Evolutionary conservation across 306 rosid genomes (phyloP).

Genomic region (Dryas drummondii): DNA sequence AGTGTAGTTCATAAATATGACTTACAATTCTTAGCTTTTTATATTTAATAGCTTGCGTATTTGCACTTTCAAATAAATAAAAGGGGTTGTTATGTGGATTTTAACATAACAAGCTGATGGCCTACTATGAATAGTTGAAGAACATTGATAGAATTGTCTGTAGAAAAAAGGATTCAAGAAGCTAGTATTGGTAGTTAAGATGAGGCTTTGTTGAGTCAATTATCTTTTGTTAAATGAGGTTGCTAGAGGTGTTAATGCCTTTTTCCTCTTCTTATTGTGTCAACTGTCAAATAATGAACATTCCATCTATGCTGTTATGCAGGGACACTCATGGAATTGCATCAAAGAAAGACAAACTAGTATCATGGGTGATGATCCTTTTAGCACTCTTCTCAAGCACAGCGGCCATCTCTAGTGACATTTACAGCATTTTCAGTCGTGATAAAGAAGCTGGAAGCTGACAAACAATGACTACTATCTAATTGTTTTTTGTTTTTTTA

Average conservation of each 20-base stretch:
- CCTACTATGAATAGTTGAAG: too few species aligned
- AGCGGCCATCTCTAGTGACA: constrained; percentile 57
- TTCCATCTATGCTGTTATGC: constrained; percentile 11
- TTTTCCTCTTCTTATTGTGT: not conserved
- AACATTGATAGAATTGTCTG: not conserved
- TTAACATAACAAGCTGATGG: too few species aligned
- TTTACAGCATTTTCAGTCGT: constrained; percentile 43
- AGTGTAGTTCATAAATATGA: too few species aligned
- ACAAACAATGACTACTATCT: constrained; percentile 4
- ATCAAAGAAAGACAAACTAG: constrained; percentile 49
- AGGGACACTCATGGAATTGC: constrained; percentile 67
- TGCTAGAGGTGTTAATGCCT: not conserved
- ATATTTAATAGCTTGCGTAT: too few species aligned
- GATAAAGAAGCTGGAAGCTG: constrained; percentile 30
- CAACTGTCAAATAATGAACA: not conserved
- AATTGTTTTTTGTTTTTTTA: not conserved
- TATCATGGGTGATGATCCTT: constrained; percentile 59
- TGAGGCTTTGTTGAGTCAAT: too few species aligned
- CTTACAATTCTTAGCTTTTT: too few species aligned
- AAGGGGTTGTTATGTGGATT: not conserved
- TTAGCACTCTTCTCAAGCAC: constrained; percentile 63
- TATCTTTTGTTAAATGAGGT: not conserved
- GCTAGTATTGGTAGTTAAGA: too few species aligned
- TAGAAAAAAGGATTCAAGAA: too few species aligned
- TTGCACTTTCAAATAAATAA: too few species aligned